Conservation (phyloP, 805 yeast species). For the Candida ficus region DNA sequence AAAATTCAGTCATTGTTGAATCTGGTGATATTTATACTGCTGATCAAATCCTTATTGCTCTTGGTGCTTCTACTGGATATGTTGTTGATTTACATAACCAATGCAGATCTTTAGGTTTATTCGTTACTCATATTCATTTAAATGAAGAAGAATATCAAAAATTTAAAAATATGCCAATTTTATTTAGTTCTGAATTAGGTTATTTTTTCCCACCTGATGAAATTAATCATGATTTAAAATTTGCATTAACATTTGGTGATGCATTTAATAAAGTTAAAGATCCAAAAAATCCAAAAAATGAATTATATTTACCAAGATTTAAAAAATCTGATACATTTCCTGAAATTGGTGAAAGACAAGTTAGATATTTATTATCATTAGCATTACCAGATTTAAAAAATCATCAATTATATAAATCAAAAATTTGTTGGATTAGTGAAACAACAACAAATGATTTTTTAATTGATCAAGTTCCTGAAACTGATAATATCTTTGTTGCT, state of each 20-base stretch:
- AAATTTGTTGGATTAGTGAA: constrained; percentile 39
- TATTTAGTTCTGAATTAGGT: constrained; percentile 38
- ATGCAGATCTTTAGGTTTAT: constrained; percentile 32
- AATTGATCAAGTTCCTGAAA: constrained; percentile 34
- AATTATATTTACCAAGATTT: constrained; percentile 33
- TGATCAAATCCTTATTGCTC: constrained; percentile 28
- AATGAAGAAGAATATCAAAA: constrained; percentile 30
- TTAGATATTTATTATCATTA: constrained; percentile 25
- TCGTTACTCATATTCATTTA: constrained; percentile 34
- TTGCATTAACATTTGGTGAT: constrained; percentile 29
- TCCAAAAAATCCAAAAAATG: constrained; percentile 13
- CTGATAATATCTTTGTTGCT: constrained; percentile 32
- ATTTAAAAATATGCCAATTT: constrained; percentile 35
- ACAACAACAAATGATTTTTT: constrained; percentile 37
- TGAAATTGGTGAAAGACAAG: constrained; percentile 23
- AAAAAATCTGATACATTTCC: constrained; percentile 32
- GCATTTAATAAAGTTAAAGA: constrained; percentile 22
- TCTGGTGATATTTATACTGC: constrained; percentile 25
- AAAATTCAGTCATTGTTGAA: constrained; percentile 18
- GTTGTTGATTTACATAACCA: constrained; percentile 29
- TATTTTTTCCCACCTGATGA: constrained; percentile 45
- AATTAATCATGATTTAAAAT: constrained; percentile 30
- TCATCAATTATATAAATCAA: constrained; percentile 28
- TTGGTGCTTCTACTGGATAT: constrained; percentile 35
- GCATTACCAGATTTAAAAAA: constrained; percentile 37